Evolutionary conservation across 2,329 filamentous ascomycete genomes (phyloP), one percentile per base, ranked within the genome.

Genomic region (Myriosclerotinia duriaeana): DNA sequence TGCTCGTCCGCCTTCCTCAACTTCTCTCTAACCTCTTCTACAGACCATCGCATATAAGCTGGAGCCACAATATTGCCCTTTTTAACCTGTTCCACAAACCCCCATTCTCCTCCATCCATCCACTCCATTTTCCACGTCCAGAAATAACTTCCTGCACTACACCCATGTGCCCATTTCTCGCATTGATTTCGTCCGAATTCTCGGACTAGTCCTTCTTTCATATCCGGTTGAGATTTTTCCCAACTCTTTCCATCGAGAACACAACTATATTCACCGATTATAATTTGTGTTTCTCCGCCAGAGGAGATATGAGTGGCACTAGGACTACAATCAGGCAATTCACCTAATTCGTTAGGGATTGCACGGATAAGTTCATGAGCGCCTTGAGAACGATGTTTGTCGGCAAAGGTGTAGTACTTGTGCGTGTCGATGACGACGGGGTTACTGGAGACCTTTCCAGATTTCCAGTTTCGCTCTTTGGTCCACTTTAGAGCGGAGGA

Each of bases 101-200:
- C 84, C 85, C 85, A 87, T 74, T 85, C 84, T 15, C 84, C 84
- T 15, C 84, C 85, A n/a, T 81, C 80, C 80, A 85, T 84, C 84
- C 84, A 87, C 69, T 73, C 74, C 84, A 87, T 87, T 65, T 84
- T 84, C 72, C 79, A 83, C 0, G 85, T 87, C 85, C 85, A 87
- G 76, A 87, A 87, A 71, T 82, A 86, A 42, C 78, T 79, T 1
- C 85, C 85, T 2, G 81, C 82, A 17, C 82, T 75, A 54, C 78
- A 79, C n/a, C 79, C 72, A 66, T 83, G 11, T 2, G 38, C 80
- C 74, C 81, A 87, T 53, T 78, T 78, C 14, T 77, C 72, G 36
- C 78, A 80, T 71, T 87, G 80, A 2, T 78, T 79, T 54, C 78
- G 76, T 15, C 83, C 83, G 70, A 86, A 85, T 30, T 79, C 74